phyloP scores from a whole-genome alignment of 345 rosid species.

The Ceriops decandra region DNA sequence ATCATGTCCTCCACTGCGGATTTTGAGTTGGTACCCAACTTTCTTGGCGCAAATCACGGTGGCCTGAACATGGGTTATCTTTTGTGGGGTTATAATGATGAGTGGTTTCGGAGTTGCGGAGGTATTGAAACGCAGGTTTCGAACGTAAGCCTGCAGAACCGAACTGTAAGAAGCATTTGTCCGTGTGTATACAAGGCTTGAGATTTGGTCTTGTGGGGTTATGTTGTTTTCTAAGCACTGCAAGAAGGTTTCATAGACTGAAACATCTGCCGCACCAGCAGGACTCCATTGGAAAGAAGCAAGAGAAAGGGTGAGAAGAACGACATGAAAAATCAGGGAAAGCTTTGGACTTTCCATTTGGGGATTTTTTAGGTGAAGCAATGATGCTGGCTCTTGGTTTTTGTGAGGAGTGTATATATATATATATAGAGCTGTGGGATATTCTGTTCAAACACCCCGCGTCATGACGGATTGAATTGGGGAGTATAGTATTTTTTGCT shows the following conservation, averaged over 20 bases:
- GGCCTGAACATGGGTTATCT: conserved; percentile 49
- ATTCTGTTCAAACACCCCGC: no score
- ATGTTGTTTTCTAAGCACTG: conserved; percentile 41
- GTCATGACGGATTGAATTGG: no score
- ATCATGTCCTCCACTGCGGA: conserved; percentile 65
- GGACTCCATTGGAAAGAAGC: conserved; percentile 2
- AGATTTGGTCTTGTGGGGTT: conserved; percentile 11
- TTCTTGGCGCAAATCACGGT: conserved; percentile 50
- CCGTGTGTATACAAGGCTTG: conserved; percentile 35
- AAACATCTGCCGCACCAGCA: conserved; percentile 16
- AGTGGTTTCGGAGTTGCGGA: conserved; percentile 44
- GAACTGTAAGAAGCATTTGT: conserved; percentile 39
- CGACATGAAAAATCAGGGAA: conserved; percentile 1
- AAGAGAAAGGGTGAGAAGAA: conserved; percentile 11
- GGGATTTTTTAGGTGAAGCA: no score
- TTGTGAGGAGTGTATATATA: no score
- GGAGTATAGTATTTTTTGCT: no score
- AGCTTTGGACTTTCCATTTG: conserved; percentile 4
- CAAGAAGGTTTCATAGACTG: conserved; percentile 35
- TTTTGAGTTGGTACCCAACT: conserved; percentile 39
- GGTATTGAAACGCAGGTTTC: conserved; percentile 54
- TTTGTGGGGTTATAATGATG: conserved; percentile 47
- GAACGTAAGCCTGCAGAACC: conserved; percentile 46
- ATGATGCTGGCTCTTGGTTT: no score
- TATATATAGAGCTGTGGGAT: no score